Percentiles rank a stretch among this genome's conserved stretches.
Evolutionary conservation across 1,139 yeast species (phyloP).

Genomic region (Yamadazyma atmosphaerica): DNA sequence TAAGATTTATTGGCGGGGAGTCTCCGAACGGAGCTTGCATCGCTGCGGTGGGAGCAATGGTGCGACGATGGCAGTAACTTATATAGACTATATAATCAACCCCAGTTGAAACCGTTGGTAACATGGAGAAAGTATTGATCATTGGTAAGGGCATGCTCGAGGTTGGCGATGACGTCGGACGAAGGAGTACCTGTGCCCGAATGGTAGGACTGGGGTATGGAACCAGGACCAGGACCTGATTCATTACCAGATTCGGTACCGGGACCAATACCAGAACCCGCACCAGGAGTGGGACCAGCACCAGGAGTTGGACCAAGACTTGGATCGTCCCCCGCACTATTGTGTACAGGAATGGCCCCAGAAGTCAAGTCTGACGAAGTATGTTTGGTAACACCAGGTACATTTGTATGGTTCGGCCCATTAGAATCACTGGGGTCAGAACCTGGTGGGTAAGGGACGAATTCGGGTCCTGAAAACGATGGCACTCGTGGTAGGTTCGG

Average conservation of each 20-base stretch:
- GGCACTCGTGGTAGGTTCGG: background rate
- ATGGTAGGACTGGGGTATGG: too few relatives aligned
- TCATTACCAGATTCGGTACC: background rate
- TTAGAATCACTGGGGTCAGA: background rate
- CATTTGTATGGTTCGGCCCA: background rate
- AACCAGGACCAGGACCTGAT: background rate
- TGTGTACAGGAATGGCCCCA: too few relatives aligned
- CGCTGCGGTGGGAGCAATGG: too few relatives aligned
- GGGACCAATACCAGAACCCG: background rate
- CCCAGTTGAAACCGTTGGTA: slow-evolving; percentile 14
- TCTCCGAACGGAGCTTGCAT: too few relatives aligned
- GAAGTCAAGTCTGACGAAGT: too few relatives aligned
- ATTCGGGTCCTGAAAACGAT: background rate
- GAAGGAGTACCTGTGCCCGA: background rate
- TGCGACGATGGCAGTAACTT: too few relatives aligned
- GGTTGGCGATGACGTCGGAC: background rate
- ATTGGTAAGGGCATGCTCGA: slow-evolving; percentile 5
- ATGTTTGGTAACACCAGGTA: too few relatives aligned
- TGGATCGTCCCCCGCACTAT: too few relatives aligned
- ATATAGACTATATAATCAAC: too few relatives aligned
- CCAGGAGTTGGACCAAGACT: background rate
- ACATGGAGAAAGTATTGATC: slow-evolving; percentile 14
- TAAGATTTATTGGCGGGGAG: too few relatives aligned
- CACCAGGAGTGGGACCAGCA: background rate
- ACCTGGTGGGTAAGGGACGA: background rate